A percentile compares a stretch with the other conserved stretches of the same genome.
Conservation (phyloP, 2,329 filamentous ascomycete species). For the Falciphora oryzae region DNA sequence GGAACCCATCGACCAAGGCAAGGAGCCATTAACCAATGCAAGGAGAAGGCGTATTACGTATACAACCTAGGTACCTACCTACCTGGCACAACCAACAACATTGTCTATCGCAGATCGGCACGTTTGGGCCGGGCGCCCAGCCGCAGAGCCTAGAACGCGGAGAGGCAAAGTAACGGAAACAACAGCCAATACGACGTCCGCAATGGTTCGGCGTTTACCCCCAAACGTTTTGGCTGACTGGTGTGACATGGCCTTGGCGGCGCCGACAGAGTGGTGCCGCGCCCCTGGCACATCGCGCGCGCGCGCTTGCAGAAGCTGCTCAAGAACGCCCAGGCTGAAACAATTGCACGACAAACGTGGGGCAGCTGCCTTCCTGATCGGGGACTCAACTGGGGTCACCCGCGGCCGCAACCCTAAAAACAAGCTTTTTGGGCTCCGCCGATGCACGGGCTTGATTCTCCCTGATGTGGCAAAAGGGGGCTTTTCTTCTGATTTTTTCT, state of each 20-base stretch:
- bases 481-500: too few relatives aligned
- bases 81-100: too few relatives aligned
- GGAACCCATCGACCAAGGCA: too few relatives aligned
- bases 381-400: too few relatives aligned
- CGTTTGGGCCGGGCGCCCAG: not conserved
- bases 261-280: not conserved
- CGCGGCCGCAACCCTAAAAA: not conserved
- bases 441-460: not conserved
- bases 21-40: too few relatives aligned
- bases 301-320: too few relatives aligned
- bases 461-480: too few relatives aligned
- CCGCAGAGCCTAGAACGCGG: not conserved
- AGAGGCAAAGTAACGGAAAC: not conserved
- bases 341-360: not conserved
- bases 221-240: not conserved
- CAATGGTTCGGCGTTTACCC: not conserved
- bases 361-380: not conserved
- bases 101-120: not conserved
- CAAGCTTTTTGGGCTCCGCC: not conserved
- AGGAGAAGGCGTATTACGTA: too few relatives aligned
- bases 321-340: not conserved
- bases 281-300: not conserved
- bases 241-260: not conserved
- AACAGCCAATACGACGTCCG: not conserved
- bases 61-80: too few relatives aligned